Conservation (phyloP, 768 basidiomycete species). For the Ephemerocybe angulata region DNA sequence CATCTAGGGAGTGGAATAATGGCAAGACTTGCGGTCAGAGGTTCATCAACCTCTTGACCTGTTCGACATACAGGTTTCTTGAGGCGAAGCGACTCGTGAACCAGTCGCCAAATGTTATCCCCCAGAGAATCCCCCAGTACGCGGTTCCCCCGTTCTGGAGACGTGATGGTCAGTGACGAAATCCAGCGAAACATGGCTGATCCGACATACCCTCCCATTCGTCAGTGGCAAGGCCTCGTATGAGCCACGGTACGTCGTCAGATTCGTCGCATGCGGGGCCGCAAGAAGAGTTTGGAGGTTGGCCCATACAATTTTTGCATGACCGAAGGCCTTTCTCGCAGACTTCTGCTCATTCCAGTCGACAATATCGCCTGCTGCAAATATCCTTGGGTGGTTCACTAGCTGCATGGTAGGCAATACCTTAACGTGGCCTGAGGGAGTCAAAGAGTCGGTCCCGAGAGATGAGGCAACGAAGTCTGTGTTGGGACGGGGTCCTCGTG, state of each 20-base stretch:
- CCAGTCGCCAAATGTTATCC: constrained; percentile 15
- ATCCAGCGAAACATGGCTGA: not conserved
- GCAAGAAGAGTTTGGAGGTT: constrained; percentile 18
- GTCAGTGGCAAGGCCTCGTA: not conserved
- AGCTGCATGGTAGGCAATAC: constrained; percentile 39
- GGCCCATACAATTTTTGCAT: constrained; percentile 12
- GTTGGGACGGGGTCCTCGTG: constrained; percentile 37
- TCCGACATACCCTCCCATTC: constrained; percentile 10
- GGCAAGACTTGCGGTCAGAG: not conserved
- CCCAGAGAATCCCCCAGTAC: constrained; percentile 14
- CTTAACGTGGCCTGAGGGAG: constrained; percentile 35
- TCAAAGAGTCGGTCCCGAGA: constrained; percentile 30
- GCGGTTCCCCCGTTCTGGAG: constrained; percentile 13
- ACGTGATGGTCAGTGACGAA: not conserved
- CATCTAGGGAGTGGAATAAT: not conserved
- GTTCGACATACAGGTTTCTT: constrained; percentile 4
- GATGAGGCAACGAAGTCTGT: constrained; percentile 44
- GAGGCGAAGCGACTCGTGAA: constrained; percentile 11
- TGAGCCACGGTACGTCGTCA: constrained; percentile 12
- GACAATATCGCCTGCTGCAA: constrained; percentile 21
- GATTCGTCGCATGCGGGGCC: constrained; percentile 16
- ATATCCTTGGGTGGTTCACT: constrained; percentile 16
- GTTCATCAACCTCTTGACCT: not conserved
- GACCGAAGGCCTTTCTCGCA: constrained; percentile 14
- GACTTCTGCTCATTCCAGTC: constrained; percentile 22